phyloP scores from a whole-genome alignment of 2,329 filamentous ascomycete genomes.

The Bimuria novae-zelandiae region DNA sequence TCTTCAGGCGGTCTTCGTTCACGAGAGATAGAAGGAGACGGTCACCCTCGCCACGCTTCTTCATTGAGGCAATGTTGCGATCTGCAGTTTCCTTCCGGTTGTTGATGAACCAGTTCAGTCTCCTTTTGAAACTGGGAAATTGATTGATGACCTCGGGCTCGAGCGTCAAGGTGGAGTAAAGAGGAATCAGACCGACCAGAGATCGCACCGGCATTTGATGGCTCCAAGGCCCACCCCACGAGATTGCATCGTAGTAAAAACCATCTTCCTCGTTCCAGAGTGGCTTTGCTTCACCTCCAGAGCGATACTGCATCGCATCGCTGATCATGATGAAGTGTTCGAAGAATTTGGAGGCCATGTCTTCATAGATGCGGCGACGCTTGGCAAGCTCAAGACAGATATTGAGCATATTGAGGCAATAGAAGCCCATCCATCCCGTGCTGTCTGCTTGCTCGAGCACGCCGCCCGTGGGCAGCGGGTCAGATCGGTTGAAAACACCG shows the following conservation, averaged over 20 bases:
- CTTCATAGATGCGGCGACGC: constrained; percentile 92
- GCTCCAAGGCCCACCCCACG: constrained; percentile 90
- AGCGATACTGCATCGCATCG: constrained; percentile 84
- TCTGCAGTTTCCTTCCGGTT: constrained; percentile 85
- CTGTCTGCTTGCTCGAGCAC: constrained; percentile 95
- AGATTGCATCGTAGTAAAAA: constrained; percentile 98
- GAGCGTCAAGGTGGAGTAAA: constrained; percentile 88
- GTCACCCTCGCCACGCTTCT: constrained; percentile 86
- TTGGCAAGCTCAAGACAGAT: constrained; percentile 95
- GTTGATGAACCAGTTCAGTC: constrained; percentile 91
- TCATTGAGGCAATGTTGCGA: constrained; percentile 92
- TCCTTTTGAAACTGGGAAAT: constrained; percentile 89
- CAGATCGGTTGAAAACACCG: constrained; percentile 94
- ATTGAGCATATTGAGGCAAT: constrained; percentile 95
- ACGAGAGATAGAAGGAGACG: constrained; percentile 87
- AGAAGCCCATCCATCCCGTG: constrained; percentile 99
- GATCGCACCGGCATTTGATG: constrained; percentile 92
- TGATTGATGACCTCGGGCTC: constrained; percentile 93
- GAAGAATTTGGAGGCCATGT: constrained; percentile 97
- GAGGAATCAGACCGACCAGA: constrained; percentile 88
- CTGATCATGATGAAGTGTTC: constrained; percentile 98
- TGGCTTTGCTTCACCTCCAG: constrained; percentile 73
- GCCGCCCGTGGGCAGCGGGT: constrained; percentile 90
- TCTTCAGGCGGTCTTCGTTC: constrained; percentile 87
- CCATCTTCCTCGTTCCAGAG: constrained; percentile 96